Conservation (phyloP, 345 rosid genomes). For the Hypericum androsaemum region DNA sequence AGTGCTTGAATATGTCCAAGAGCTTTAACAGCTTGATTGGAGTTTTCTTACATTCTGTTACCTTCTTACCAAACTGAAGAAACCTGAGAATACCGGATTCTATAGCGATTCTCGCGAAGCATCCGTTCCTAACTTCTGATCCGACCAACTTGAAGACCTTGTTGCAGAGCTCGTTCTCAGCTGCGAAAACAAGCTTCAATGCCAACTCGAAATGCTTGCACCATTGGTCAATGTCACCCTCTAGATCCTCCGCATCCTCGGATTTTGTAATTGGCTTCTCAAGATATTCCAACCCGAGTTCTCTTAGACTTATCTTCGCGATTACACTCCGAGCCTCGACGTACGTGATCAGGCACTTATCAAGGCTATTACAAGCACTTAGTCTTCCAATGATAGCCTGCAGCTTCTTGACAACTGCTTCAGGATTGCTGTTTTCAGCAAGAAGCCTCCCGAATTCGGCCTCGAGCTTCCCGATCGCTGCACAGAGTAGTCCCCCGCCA, state of each 20-base stretch:
- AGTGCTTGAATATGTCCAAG: constrained; percentile 42
- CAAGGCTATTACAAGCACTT: constrained; percentile 24
- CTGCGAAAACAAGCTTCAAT: constrained; percentile 35
- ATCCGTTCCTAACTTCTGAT: constrained; percentile 22
- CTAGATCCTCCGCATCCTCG: constrained; percentile 38
- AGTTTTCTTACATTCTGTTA: constrained; percentile 47
- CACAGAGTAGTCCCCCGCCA: constrained; percentile 39
- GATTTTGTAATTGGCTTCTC: constrained; percentile 28
- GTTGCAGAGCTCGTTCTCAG: constrained; percentile 42
- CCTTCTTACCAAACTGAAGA: constrained; percentile 48
- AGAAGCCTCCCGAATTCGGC: constrained; percentile 41
- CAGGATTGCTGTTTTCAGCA: constrained; percentile 19
- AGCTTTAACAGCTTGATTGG: constrained; percentile 61
- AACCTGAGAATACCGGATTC: constrained; percentile 34
- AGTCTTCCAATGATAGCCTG: constrained; percentile 37
- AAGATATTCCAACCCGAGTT: constrained; percentile 39
- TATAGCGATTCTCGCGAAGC: constrained; percentile 48
- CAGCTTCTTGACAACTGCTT: constrained; percentile 27
- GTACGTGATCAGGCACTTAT: constrained; percentile 29
- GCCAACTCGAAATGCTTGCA: constrained; percentile 41
- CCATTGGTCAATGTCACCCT: constrained; percentile 40
- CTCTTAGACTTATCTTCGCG: constrained; percentile 26
- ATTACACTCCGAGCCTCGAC: constrained; percentile 29
- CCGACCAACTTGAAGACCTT: constrained; percentile 28
- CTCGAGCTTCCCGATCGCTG: constrained; percentile 40